These are phyloP conservation scores for Geotrichum fermentans DNA, from an alignment of 1,139 yeast genomes.

Conservation along the genomic window DNA sequence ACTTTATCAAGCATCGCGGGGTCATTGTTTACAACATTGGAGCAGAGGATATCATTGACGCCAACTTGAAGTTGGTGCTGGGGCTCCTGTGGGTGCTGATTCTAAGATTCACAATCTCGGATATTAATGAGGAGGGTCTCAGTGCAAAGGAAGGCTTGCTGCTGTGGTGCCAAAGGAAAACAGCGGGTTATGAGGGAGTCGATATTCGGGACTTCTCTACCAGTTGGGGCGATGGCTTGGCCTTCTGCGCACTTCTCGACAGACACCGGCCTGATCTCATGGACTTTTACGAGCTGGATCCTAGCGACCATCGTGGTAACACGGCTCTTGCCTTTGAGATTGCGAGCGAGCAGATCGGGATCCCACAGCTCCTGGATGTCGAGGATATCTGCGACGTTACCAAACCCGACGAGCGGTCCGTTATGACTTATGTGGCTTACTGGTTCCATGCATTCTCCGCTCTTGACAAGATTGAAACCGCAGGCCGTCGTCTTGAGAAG, in stretches of 20 bases:
- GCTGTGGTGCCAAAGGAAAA: conserved; percentile 45
- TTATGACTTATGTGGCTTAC: conserved; percentile 61
- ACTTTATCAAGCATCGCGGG: conserved; percentile 50
- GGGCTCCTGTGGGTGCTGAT: conserved; percentile 65
- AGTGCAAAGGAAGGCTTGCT: conserved; percentile 44
- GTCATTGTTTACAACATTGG: conserved; percentile 56
- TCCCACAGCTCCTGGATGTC: conserved; percentile 54
- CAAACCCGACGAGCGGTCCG: conserved; percentile 60
- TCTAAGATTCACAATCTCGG: conserved; percentile 47
- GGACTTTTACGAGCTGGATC: conserved; percentile 39
- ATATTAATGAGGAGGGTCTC: conserved; percentile 43
- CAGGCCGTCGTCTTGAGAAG: conserved; percentile 41
- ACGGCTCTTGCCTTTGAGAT: conserved; percentile 39
- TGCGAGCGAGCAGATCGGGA: conserved; percentile 46
- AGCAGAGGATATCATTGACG: conserved; percentile 64
- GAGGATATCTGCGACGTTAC: conserved; percentile 50
- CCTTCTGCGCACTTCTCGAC: conserved; percentile 46
- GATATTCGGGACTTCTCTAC: conserved; percentile 41
- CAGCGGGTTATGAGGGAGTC: conserved; percentile 41
- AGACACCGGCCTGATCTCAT: conserved; percentile 44
- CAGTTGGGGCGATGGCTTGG: conserved; percentile 47
- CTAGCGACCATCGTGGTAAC: conserved; percentile 33
- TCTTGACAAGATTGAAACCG: conserved; percentile 39
- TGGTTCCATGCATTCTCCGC: conserved; percentile 55
- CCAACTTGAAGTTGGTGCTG: conserved; percentile 56